phyloP scores from a whole-genome alignment of 1,284 basidiomycete species.

The Cutaneotrichosporon sp. region DNA sequence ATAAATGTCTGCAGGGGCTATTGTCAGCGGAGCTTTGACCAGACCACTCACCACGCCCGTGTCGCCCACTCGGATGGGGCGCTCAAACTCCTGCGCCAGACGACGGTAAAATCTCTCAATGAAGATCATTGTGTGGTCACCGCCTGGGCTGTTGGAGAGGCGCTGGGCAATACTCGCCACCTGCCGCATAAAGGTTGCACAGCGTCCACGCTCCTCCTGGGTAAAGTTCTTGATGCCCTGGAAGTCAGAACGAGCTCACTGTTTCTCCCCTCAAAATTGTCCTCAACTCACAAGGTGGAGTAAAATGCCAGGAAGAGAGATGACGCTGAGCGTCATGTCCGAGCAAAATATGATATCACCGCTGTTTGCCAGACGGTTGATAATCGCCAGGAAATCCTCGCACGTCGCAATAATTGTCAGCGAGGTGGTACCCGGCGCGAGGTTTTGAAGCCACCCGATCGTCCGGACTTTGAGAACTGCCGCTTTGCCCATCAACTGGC shows the following conservation, averaged over 20 bases:
- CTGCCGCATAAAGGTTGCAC: not conserved
- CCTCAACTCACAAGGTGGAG: conserved; percentile 7
- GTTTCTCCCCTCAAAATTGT: not conserved
- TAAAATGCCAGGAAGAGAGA: conserved; percentile 5
- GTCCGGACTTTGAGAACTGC: conserved; percentile 8
- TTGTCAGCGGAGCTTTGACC: not conserved
- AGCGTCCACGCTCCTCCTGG: not conserved
- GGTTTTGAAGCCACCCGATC: not conserved
- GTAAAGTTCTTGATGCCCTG: conserved; percentile 1
- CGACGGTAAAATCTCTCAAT: conserved; percentile 7
- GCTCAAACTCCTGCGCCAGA: not conserved
- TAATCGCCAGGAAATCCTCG: conserved; percentile 10
- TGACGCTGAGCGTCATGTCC: conserved; percentile 4
- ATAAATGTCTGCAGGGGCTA: not conserved
- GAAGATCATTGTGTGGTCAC: conserved; percentile 1
- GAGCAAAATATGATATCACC: conserved; percentile 8
- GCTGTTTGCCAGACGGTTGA: not conserved
- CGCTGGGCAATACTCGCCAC: not conserved
- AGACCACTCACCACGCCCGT: not conserved
- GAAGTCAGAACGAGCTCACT: not conserved
- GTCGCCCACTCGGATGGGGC: not conserved
- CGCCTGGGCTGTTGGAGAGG: not conserved
- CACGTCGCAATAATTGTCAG: conserved; percentile 1
- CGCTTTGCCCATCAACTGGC: conserved; percentile 3
- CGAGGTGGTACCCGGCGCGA: not conserved